A percentile compares a stretch with the other conserved stretches of the same genome.
phyloP scores from a whole-genome alignment of 345 rosid genomes.

The Acer saccharum region DNA sequence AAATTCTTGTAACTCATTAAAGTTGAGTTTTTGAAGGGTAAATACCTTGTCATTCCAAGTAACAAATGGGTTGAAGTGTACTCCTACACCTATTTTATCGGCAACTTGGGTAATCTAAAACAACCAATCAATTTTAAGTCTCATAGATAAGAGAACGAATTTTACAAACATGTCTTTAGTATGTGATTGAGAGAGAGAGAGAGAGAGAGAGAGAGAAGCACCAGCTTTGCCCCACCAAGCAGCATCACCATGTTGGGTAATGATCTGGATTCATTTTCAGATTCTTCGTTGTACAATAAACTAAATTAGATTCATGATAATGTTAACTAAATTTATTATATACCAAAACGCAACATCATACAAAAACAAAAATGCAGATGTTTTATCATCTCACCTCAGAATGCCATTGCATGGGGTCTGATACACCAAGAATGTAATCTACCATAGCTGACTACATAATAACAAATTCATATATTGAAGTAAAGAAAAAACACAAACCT shows the following conservation, averaged over 20 bases:
- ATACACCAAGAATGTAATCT: constrained; percentile 82
- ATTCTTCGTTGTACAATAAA: constrained; percentile 52
- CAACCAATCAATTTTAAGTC: constrained; percentile 17
- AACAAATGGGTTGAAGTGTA: constrained; percentile 90
- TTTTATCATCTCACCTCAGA: constrained; percentile 51
- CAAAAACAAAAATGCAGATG: neutral
- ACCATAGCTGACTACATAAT: constrained; percentile 69
- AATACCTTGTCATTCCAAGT: constrained; percentile 79
- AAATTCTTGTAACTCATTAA: neutral
- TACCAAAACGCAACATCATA: neutral
- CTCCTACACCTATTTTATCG: constrained; percentile 78
- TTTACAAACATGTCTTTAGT: neutral
- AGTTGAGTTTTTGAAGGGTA: neutral
- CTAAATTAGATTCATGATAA: constrained; percentile 1
- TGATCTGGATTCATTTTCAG: constrained; percentile 76
- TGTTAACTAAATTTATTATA: neutral
- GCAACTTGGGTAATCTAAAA: constrained; percentile 71
- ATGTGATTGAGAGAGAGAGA: constrained; percentile 11
- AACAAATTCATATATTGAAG: neutral
- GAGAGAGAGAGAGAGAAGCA: constrained; percentile 15
- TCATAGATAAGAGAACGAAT: neutral
- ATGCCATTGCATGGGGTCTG: constrained; percentile 86
- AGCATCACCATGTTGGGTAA: constrained; percentile 78
- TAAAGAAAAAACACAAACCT: neutral
- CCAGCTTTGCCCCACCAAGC: constrained; percentile 85